phyloP scores from a whole-genome alignment of 2,329 filamentous ascomycete species.

The Epichloe coenophiala region DNA sequence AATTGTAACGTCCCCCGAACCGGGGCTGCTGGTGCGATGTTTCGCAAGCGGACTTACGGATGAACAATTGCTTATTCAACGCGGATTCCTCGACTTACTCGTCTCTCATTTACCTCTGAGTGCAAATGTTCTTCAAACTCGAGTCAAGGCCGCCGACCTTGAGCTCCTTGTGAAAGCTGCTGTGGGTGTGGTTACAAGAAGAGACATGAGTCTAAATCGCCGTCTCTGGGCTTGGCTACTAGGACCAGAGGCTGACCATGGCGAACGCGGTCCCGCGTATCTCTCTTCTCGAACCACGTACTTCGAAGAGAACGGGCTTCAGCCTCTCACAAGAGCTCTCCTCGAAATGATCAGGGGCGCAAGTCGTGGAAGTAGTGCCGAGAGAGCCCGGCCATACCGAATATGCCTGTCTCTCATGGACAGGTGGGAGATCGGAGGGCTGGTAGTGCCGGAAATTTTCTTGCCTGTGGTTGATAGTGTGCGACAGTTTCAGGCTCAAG shows the following conservation, averaged over 20 bases:
- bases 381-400: conserved; percentile 73
- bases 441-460: conserved; percentile 81
- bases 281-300: conserved; percentile 57
- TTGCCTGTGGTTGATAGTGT: conserved; percentile 74
- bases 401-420: conserved; percentile 96
- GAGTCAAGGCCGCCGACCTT: conserved; percentile 61
- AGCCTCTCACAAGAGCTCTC: conserved; percentile 60
- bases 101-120: conserved; percentile 82
- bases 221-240: conserved; percentile 94
- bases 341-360: conserved; percentile 57
- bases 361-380: conserved; percentile 26
- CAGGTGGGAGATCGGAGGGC: conserved; percentile 88
- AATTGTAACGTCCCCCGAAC: conserved; percentile 76
- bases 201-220: conserved; percentile 94
- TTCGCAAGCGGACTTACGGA: conserved; percentile 85
- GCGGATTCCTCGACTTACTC: conserved; percentile 84
- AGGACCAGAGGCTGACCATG: conserved; percentile 47
- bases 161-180: conserved; percentile 73
- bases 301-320: conserved; percentile 68
- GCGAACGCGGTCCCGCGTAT: conserved; percentile 29
- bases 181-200: conserved; percentile 70
- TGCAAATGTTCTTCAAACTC: conserved; percentile 64
- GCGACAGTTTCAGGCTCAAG: conserved; percentile 54
- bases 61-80: conserved; percentile 79
- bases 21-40: conserved; percentile 76